phyloP scores from a whole-genome alignment of 1,139 yeast genomes.

The Arxiozyma bovina region DNA sequence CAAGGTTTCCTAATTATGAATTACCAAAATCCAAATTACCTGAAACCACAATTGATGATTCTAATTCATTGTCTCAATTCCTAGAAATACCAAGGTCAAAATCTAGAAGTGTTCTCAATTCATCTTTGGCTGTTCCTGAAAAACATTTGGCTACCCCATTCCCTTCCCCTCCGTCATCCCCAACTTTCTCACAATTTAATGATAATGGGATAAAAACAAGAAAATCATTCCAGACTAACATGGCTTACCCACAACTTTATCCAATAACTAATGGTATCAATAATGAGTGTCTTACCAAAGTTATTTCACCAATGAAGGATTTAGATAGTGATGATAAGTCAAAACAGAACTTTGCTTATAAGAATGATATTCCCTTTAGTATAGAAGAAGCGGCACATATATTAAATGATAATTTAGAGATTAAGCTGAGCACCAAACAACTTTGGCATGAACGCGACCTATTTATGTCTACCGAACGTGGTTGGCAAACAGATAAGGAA shows the following conservation, averaged over 20 bases:
- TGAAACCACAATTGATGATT: constrained; percentile 38
- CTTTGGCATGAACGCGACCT: constrained; percentile 61
- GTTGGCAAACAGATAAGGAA: constrained; percentile 34
- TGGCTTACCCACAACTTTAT: constrained; percentile 69
- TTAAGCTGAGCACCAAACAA: constrained; percentile 55
- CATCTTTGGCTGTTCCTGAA: constrained; percentile 50
- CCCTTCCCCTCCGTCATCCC: constrained; percentile 72
- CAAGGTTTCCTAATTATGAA: constrained; percentile 64
- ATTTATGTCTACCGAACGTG: constrained; percentile 73
- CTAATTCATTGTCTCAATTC: constrained; percentile 47
- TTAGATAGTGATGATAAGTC: constrained; percentile 13
- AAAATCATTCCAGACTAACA: constrained; percentile 70
- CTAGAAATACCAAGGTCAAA: constrained; percentile 57
- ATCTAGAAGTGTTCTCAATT: constrained; percentile 35
- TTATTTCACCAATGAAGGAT: constrained; percentile 5
- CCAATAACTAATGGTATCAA: constrained; percentile 38
- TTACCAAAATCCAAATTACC: constrained; percentile 44
- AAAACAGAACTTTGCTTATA: constrained; percentile 7
- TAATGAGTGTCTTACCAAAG: background rate
- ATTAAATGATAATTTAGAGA: constrained; percentile 51
- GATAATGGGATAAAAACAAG: constrained; percentile 30
- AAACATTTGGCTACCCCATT: constrained; percentile 83
- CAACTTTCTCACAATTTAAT: constrained; percentile 30
- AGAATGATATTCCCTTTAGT: constrained; percentile 52
- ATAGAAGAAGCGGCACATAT: constrained; percentile 69